These are phyloP conservation scores for Filobasidium uniguttulatum DNA, from an alignment of 1,284 basidiomycete genomes.

Conservation along the genomic window DNA sequence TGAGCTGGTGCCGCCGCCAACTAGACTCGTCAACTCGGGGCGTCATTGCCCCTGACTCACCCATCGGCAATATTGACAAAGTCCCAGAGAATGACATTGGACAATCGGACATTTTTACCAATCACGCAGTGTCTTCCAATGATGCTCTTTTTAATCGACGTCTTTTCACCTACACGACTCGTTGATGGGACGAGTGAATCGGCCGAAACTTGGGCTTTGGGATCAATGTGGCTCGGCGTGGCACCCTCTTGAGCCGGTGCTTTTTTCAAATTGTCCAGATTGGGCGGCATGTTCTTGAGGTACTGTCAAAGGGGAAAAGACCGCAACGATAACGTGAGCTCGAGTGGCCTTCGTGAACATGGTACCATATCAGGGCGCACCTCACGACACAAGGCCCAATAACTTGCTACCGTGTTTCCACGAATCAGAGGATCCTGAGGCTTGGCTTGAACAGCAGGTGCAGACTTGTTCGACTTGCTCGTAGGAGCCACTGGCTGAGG, in stretches of 20 bases:
- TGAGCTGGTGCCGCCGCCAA: no score
- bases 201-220: slow-evolving; percentile 67
- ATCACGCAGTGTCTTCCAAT: slow-evolving; percentile 80
- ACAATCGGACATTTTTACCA: slow-evolving; percentile 71
- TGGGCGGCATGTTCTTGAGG: slow-evolving; percentile 21
- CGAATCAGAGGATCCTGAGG: slow-evolving; percentile 44
- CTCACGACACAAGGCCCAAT: slow-evolving; percentile 68
- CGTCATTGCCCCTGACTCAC: slow-evolving; percentile 39
- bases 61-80: slow-evolving; percentile 77
- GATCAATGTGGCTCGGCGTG: slow-evolving; percentile 45
- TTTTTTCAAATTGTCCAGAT: slow-evolving; percentile 15
- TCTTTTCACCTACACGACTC: slow-evolving; percentile 67
- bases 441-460: background rate
- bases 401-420: slow-evolving; percentile 67
- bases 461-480: slow-evolving; percentile 16
- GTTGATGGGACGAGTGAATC: slow-evolving; percentile 74
- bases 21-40: background rate
- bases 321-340: background rate
- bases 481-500: slow-evolving; percentile 1
- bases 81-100: slow-evolving; percentile 77
- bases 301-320: slow-evolving; percentile 14
- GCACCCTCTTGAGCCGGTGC: background rate
- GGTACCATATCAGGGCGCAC: slow-evolving; percentile 36
- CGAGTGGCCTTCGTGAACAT: background rate
- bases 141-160: slow-evolving; percentile 73